Conservation (phyloP, 2,329 filamentous ascomycete species). For the Ophiostoma australiae region DNA sequence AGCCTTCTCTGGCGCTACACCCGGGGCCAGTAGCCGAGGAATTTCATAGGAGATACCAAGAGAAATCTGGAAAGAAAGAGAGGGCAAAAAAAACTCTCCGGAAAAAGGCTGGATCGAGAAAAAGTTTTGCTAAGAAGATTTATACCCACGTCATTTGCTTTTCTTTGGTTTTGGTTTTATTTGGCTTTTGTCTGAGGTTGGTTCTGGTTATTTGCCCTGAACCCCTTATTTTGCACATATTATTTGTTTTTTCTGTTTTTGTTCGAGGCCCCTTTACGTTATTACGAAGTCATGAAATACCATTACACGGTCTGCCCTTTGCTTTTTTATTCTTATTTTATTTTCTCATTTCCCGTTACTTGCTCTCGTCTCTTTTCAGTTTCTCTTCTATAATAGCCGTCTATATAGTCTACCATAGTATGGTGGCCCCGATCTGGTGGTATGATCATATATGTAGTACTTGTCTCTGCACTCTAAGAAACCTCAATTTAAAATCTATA, state of each 20-base stretch:
- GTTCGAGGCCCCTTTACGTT: background rate
- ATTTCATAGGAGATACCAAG: too few species aligned
- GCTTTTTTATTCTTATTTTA: background rate
- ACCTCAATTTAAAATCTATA: too few species aligned
- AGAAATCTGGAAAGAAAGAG: background rate
- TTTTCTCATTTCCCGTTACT: background rate
- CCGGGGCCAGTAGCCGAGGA: slow-evolving; percentile 4
- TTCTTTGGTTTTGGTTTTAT: background rate
- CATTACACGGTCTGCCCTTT: background rate
- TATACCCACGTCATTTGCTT: background rate
- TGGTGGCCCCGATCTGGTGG: too few species aligned
- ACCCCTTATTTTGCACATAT: background rate
- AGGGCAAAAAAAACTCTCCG: background rate
- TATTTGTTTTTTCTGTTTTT: background rate
- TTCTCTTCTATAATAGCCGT: background rate
- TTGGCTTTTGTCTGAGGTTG: background rate
- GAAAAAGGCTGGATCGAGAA: background rate
- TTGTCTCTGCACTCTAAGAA: too few species aligned
- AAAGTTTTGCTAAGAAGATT: background rate
- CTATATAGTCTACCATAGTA: too few species aligned
- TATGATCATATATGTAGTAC: too few species aligned
- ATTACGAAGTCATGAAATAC: background rate
- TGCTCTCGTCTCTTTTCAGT: background rate
- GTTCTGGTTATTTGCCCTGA: background rate
- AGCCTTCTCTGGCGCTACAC: slow-evolving; percentile 28